phyloP scores from a whole-genome alignment of 1,284 basidiomycete genomes.

The Lignosus rhinocerotis region DNA sequence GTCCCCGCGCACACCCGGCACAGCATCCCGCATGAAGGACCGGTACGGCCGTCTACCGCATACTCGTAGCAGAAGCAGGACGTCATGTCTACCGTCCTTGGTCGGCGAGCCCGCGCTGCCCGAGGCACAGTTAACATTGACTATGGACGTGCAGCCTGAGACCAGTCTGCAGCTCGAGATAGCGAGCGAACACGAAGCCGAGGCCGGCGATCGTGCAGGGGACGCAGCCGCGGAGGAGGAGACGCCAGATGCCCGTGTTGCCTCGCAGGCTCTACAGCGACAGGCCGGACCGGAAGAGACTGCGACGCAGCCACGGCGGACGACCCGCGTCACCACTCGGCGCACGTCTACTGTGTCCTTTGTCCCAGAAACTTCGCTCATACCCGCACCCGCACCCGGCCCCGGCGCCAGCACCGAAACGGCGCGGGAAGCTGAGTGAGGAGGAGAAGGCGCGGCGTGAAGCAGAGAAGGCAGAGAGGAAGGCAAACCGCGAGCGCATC shows the following conservation, averaged over 20 bases:
- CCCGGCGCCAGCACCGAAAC: slow-evolving; percentile 17
- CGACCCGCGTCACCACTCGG: slow-evolving; percentile 9
- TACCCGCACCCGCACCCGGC: background rate
- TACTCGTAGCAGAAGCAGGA: background rate
- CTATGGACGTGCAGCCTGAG: slow-evolving; percentile 5
- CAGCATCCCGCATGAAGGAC: slow-evolving; percentile 39
- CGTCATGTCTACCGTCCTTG: slow-evolving; percentile 8
- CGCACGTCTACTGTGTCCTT: slow-evolving; percentile 6
- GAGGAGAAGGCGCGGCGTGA: slow-evolving; percentile 34
- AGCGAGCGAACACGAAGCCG: background rate
- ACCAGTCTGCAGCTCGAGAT: background rate
- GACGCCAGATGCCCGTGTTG: background rate
- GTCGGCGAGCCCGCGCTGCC: background rate
- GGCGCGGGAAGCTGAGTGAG: slow-evolving; percentile 26
- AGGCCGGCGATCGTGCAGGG: background rate
- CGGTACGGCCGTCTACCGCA: slow-evolving; percentile 33
- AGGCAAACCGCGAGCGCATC: slow-evolving; percentile 24
- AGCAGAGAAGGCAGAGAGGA: slow-evolving; percentile 31
- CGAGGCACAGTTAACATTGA: slow-evolving; percentile 1
- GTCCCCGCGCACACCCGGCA: slow-evolving; percentile 29
- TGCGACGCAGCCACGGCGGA: slow-evolving; percentile 9
- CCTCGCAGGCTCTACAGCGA: background rate
- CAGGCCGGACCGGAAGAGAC: slow-evolving; percentile 1
- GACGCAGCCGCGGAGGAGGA: background rate
- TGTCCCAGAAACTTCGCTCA: slow-evolving; percentile 1